phyloP scores from a whole-genome alignment of 257 asterid genomes.

The Jacaranda mimosifolia region DNA sequence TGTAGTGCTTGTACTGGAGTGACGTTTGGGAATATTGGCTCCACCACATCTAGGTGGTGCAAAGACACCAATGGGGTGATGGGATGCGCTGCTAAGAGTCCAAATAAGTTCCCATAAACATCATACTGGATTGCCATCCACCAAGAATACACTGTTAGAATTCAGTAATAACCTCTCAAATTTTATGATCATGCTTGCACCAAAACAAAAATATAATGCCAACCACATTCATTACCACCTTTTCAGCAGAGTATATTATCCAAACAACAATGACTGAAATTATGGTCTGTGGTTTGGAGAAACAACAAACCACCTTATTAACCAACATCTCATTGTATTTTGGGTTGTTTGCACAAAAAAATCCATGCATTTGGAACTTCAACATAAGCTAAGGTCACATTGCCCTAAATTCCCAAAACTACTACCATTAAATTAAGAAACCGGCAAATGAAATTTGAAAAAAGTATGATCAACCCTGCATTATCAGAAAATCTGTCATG shows the following conservation, averaged over 20 bases:
- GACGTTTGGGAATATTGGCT: constrained; percentile 79
- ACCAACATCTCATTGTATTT: neutral
- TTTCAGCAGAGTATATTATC: neutral
- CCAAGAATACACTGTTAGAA: constrained; percentile 40
- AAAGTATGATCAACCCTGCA: neutral
- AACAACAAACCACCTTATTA: constrained; percentile 13
- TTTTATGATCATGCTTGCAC: constrained; percentile 10
- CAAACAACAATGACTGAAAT: neutral
- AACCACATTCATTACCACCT: neutral
- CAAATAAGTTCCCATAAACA: constrained; percentile 77
- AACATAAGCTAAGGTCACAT: neutral
- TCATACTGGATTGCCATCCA: constrained; percentile 61
- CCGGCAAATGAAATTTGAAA: neutral
- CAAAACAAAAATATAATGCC: constrained; percentile 8
- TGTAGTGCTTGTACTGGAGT: constrained; percentile 69
- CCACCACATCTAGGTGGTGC: constrained; percentile 92
- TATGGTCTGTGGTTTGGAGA: neutral
- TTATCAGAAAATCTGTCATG: neutral
- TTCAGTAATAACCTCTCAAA: constrained; percentile 18
- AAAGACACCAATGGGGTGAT: constrained; percentile 76
- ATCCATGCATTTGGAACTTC: neutral
- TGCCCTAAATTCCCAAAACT: neutral
- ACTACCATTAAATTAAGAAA: neutral
- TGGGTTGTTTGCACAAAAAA: neutral
- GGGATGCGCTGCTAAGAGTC: constrained; percentile 82